Evolutionary conservation across 306 rosid species (phyloP).

Genomic region (Acacia confusa): DNA sequence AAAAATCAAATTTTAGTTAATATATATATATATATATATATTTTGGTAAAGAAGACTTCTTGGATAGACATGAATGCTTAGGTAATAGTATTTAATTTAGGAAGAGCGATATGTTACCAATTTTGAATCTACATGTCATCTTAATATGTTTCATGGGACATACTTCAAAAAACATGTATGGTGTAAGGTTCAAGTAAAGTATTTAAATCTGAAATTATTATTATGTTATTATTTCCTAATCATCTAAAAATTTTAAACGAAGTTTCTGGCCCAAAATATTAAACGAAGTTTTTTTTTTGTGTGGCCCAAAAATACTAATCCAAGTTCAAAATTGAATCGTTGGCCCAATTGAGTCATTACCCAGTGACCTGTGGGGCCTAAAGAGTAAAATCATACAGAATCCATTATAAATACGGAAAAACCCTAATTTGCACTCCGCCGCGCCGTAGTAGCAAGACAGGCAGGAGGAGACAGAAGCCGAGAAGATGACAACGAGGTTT

Average conservation of each 20-base stretch:
- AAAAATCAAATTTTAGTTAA: too few relatives aligned
- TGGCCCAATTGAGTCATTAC: neutral
- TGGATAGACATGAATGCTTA: neutral
- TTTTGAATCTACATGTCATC: neutral
- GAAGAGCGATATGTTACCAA: neutral
- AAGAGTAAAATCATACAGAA: neutral
- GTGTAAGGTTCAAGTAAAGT: too few relatives aligned
- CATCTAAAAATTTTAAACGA: too few relatives aligned
- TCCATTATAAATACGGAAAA: neutral
- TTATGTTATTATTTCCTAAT: too few relatives aligned
- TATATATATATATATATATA: too few relatives aligned
- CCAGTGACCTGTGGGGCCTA: neutral
- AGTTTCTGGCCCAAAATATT: too few relatives aligned
- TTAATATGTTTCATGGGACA: neutral
- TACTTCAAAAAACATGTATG: too few relatives aligned
- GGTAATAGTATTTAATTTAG: neutral
- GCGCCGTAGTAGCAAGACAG: neutral
- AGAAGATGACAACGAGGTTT: constrained; percentile 15
- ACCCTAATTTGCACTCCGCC: neutral
- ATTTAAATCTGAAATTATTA: too few relatives aligned
- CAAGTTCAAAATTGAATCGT: neutral
- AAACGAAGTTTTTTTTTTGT: neutral
- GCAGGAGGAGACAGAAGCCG: neutral
- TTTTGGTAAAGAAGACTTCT: too few relatives aligned
- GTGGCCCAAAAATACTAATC: neutral